Percentiles rank a stretch among this genome's conserved stretches.
Evolutionary conservation across 495 filamentous ascomycete genomes (phyloP).

Genomic region (Ramalina intermedia): DNA sequence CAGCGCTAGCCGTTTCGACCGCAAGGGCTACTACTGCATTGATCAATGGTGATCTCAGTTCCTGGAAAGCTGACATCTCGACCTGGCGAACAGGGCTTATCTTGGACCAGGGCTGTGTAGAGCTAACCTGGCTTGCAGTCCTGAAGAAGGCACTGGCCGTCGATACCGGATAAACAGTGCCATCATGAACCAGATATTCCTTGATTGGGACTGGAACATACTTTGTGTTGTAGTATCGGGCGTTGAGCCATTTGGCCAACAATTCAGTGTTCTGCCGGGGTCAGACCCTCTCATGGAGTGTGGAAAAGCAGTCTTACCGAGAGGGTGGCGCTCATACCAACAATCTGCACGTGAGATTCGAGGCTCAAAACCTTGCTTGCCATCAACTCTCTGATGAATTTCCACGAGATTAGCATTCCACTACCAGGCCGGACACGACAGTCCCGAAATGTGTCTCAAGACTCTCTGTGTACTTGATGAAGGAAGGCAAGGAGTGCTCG

Average conservation of each 20-base stretch:
- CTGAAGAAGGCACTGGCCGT: constrained; percentile 49
- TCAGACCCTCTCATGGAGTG: constrained; percentile 9
- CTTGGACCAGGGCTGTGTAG: constrained; percentile 22
- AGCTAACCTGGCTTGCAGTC: constrained; percentile 38
- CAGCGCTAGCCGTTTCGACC: constrained; percentile 48
- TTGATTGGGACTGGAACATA: constrained; percentile 64
- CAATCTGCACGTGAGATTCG: constrained; percentile 54
- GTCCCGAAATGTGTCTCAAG: too few relatives aligned
- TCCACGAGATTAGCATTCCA: too few relatives aligned
- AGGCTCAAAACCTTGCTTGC: constrained; percentile 61
- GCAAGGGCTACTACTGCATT: constrained; percentile 60
- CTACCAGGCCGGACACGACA: too few relatives aligned
- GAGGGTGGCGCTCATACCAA: constrained; percentile 75
- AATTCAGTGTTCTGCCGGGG: constrained; percentile 47
- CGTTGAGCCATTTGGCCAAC: constrained; percentile 57
- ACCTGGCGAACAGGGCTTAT: constrained; percentile 36
- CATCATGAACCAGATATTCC: constrained; percentile 64
- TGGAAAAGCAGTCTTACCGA: constrained; percentile 32
- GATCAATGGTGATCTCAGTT: constrained; percentile 46
- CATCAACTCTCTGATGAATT: constrained; percentile 41
- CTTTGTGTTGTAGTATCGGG: constrained; percentile 56
- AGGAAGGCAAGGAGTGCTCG: too few relatives aligned
- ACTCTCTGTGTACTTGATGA: too few relatives aligned
- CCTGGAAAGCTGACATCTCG: constrained; percentile 37
- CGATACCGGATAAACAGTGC: constrained; percentile 50